Base-by-base conservation (phyloP, 2,329 filamentous ascomycete species). In the Fusarium subtropicale region DNA sequence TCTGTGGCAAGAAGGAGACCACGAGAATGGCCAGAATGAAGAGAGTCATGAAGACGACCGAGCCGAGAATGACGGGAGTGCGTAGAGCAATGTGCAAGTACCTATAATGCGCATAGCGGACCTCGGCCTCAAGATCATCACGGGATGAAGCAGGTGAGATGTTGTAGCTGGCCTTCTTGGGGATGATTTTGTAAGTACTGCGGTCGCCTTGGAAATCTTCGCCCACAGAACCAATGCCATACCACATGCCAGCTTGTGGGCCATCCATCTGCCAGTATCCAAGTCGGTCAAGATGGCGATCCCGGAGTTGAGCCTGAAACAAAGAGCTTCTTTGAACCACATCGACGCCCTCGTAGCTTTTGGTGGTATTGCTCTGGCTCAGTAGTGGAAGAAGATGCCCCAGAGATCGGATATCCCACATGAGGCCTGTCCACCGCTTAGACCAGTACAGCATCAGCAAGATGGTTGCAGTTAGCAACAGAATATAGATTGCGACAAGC, bases 371-470 rank as follows among this genome's bases (percentile, higher is more conserved):
- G 68, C 92, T 94, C 63, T 91, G 88, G 68, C 93, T 90, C 28
- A 97, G 85, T 13, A 97, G 84, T 2, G 91, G 88, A 44, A 96
- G 86, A 38, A 97, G 82, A 76, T 97, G 94, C 5, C 92, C 94
- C 10, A 97, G 82, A 26, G 90, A 95, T 46, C 91, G 86, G 4
- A 93, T 87, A 76, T 97, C 93, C 94, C 94, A 97, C 75, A 91
- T 86, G 66, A 97, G 82, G 1, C 94, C 94, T 0, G 93, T 97
- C 72, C 84, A 85, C 31, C 86, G 84, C 24, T 84, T 80, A 56
- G 86, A 81, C 81, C 94, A 92, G 67, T 88, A 91, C n/a, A 88
- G 68, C 66, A 90, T 81, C 12, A 94, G 77, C 18, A 77, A 60
- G 31, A 64, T 68, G 2, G 88, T 78, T 2, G 90, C 88, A 9